Percentiles rank a stretch among this genome's conserved stretches.
Evolutionary conservation across 352 stramenopile genomes (phyloP).

Genomic region (Globisporangium ultimum): DNA sequence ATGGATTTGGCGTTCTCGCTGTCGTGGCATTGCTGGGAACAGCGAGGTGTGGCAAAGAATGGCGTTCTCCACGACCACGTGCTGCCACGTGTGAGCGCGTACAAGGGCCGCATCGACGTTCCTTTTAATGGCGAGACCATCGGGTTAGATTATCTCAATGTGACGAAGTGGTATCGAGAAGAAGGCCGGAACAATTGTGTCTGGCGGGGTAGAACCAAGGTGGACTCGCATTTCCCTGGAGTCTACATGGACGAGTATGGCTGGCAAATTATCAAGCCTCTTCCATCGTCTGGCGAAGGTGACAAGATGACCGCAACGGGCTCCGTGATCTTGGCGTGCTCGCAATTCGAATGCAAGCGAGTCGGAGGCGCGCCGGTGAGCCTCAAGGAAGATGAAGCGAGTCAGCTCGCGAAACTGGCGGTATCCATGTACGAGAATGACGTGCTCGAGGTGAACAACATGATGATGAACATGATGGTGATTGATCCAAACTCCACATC

Average conservation of each 20-base stretch:
- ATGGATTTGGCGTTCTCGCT: no score
- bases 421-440: neutral
- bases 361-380: neutral
- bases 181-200: neutral
- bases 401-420: constrained; percentile 2
- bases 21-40: no score
- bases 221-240: constrained; percentile 8
- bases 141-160: neutral
- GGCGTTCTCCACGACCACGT: no score
- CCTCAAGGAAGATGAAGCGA: no score
- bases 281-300: neutral
- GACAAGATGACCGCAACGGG: neutral
- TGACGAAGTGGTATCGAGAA: constrained; percentile 2
- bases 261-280: constrained; percentile 7
- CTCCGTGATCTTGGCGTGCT: constrained; percentile 5
- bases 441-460: constrained; percentile 2
- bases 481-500: neutral
- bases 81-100: no score
- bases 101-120: no score
- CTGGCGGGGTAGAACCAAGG: constrained; percentile 1
- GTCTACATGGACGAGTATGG: constrained; percentile 14
- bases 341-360: constrained; percentile 6
- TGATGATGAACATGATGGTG: constrained; percentile 3
- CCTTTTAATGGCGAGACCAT: constrained; percentile 1
- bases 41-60: no score